Conservation (phyloP, 2,329 filamentous ascomycete genomes). For the Aspergillus quadrilineatus region DNA sequence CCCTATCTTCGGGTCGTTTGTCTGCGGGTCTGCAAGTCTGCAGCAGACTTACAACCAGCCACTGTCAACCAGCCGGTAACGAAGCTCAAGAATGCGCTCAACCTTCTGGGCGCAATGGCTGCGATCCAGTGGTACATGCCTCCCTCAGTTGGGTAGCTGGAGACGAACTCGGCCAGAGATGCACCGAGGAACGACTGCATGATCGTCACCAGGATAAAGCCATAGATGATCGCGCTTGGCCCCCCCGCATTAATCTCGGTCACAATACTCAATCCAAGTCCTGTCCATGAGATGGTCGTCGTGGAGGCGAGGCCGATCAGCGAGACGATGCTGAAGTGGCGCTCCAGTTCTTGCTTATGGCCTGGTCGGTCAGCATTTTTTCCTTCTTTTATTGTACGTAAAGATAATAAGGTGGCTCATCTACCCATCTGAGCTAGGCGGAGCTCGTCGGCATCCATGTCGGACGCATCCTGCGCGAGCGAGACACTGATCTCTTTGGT, state of each 20-base stretch:
- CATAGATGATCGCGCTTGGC: conserved; percentile 11
- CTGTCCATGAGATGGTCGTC: conserved; percentile 11
- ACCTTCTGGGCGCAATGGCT: conserved; percentile 7
- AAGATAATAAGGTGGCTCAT: not conserved
- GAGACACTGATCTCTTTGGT: not conserved
- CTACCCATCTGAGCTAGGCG: conserved; percentile 13
- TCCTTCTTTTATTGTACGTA: too few species aligned
- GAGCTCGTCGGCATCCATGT: conserved; percentile 10
- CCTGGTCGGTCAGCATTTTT: not conserved
- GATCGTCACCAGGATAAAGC: conserved; percentile 10
- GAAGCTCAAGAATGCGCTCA: conserved; percentile 9
- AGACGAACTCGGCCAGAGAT: conserved; percentile 11
- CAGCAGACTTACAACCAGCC: conserved; percentile 1
- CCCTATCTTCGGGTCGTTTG: too few species aligned
- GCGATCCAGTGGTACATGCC: conserved; percentile 16
- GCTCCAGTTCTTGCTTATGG: conserved; percentile 10
- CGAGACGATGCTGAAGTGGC: conserved; percentile 11
- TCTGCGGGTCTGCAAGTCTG: too few species aligned
- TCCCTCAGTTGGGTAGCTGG: conserved; percentile 12
- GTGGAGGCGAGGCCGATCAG: conserved; percentile 7
- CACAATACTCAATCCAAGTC: conserved; percentile 7
- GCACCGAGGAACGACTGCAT: conserved; percentile 8
- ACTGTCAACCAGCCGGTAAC: conserved; percentile 9
- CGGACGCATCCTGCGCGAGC: not conserved
- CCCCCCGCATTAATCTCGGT: conserved; percentile 10